phyloP scores from a whole-genome alignment of 2,329 filamentous ascomycete genomes.

The Chaetothyriales sp. region DNA sequence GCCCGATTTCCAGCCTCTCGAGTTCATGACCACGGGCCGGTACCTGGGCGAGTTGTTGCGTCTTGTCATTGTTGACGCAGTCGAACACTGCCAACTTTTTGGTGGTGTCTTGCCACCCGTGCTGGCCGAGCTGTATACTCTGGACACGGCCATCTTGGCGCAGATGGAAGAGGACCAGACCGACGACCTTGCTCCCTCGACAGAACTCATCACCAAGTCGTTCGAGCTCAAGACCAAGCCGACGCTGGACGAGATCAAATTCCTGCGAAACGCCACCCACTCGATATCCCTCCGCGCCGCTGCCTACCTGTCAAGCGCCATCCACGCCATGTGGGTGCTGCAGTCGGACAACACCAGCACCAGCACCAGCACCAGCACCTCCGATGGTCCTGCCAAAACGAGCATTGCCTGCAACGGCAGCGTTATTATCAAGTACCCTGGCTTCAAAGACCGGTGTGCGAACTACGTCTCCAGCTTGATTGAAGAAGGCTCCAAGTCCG shows the following conservation, averaged over 20 bases:
- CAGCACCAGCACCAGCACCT: slow-evolving; percentile 1
- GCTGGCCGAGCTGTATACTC: slow-evolving; percentile 40
- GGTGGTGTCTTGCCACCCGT: slow-evolving; percentile 40
- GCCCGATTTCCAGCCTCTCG: slow-evolving; percentile 50
- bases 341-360: slow-evolving; percentile 35
- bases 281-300: slow-evolving; percentile 44
- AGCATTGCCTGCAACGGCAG: slow-evolving; percentile 38
- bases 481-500: slow-evolving; percentile 16
- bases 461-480: slow-evolving; percentile 28
- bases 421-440: slow-evolving; percentile 37
- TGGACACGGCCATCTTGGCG: slow-evolving; percentile 45
- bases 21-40: slow-evolving; percentile 48
- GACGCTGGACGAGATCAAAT: slow-evolving; percentile 36
- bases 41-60: slow-evolving; percentile 51
- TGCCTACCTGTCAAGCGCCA: slow-evolving; percentile 46
- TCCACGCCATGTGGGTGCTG: slow-evolving; percentile 47
- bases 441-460: slow-evolving; percentile 31
- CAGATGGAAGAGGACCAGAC: slow-evolving; percentile 37
- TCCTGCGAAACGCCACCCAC: slow-evolving; percentile 38
- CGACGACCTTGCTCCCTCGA: slow-evolving; percentile 23
- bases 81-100: slow-evolving; percentile 41
- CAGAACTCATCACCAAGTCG: slow-evolving; percentile 35
- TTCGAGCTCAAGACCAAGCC: slow-evolving; percentile 35
- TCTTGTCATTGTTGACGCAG: slow-evolving; percentile 45
- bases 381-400: slow-evolving; percentile 17